Evolutionary conservation across 257 asterid genomes (phyloP).

Genomic region (Vinca minor): DNA sequence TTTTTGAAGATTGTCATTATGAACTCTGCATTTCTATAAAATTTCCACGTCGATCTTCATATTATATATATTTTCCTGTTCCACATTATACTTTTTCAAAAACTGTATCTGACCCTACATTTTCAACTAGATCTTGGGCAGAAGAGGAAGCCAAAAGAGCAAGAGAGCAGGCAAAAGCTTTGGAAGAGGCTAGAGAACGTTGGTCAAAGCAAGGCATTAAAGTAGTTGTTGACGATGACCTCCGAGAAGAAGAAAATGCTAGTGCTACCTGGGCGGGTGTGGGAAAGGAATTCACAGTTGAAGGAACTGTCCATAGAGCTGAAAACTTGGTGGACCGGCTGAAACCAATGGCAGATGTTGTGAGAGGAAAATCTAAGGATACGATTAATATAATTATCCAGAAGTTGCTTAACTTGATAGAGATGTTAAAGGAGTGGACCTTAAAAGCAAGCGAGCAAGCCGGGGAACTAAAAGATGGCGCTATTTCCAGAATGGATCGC

Average conservation of each 20-base stretch:
- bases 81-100: background rate
- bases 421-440: constrained; percentile 40
- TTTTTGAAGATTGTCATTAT: too few species aligned
- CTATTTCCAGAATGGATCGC: constrained; percentile 30
- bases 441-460: constrained; percentile 24
- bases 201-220: constrained; percentile 85
- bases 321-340: constrained; percentile 67
- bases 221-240: constrained; percentile 76
- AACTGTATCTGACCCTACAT: constrained; percentile 6
- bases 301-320: constrained; percentile 59
- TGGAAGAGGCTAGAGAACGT: constrained; percentile 81
- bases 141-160: constrained; percentile 96
- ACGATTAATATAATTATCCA: constrained; percentile 51
- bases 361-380: constrained; percentile 55
- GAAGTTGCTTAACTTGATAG: constrained; percentile 36
- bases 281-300: constrained; percentile 51
- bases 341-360: constrained; percentile 55
- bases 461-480: constrained; percentile 45
- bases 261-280: constrained; percentile 63
- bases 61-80: background rate
- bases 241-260: constrained; percentile 73
- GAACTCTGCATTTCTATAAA: too few species aligned
- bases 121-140: constrained; percentile 74
- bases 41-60: too few species aligned
- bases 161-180: constrained; percentile 77